Conservation (phyloP, 495 filamentous ascomycete species). For the Darksidea phi region DNA sequence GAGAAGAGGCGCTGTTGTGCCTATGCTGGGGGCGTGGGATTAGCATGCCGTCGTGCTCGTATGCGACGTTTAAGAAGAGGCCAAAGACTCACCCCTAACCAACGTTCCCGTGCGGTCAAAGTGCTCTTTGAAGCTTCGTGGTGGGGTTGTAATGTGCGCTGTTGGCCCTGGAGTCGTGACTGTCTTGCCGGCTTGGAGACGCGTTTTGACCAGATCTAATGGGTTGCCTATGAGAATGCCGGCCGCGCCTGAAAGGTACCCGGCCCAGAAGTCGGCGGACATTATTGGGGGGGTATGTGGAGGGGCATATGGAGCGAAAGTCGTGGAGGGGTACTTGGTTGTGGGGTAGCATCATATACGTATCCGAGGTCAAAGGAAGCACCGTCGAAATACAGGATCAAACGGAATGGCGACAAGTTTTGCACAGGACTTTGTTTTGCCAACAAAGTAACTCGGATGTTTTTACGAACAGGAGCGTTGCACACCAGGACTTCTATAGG, state of each 20-base stretch:
- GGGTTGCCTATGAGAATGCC: conserved; percentile 88
- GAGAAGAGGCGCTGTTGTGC: conserved; percentile 75
- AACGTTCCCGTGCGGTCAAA: conserved; percentile 51
- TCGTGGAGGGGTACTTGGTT: neutral
- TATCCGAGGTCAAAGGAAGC: conserved; percentile 11
- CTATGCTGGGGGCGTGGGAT: conserved; percentile 41
- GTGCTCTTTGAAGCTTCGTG: conserved; percentile 37
- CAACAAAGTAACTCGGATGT: too few relatives aligned
- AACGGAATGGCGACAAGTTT: too few relatives aligned
- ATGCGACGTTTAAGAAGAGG: neutral
- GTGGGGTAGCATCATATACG: neutral
- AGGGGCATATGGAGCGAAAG: neutral
- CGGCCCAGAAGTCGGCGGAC: conserved; percentile 83
- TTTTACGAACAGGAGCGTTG: too few relatives aligned
- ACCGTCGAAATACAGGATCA: too few relatives aligned
- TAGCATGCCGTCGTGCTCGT: conserved; percentile 8
- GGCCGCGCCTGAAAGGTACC: conserved; percentile 78
- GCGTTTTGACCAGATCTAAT: conserved; percentile 81
- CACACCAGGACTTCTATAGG: too few relatives aligned
- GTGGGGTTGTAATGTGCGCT: neutral
- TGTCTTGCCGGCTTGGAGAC: conserved; percentile 61
- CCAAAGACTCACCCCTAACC: conserved; percentile 53
- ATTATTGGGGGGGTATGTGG: conserved; percentile 44
- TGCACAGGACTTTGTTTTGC: too few relatives aligned
- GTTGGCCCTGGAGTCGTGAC: conserved; percentile 7